Evolutionary conservation across 2,329 filamentous ascomycete genomes (phyloP).

Genomic region (Alternaria dauci): DNA sequence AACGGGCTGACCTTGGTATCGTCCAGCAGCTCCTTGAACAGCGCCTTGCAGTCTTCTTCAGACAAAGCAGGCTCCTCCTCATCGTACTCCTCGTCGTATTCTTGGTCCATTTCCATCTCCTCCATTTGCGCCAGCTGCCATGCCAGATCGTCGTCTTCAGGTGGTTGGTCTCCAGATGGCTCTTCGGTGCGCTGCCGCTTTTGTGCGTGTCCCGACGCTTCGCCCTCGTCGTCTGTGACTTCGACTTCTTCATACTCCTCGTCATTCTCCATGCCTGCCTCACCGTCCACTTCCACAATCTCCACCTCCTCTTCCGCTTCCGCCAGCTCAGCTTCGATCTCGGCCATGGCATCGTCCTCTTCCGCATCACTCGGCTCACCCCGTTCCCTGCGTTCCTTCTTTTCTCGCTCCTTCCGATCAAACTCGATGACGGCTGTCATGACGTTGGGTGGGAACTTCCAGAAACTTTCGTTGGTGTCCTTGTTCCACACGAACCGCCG

Average conservation of each 20-base stretch:
- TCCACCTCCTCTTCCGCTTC: conserved; percentile 43
- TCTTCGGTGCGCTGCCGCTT: conserved; percentile 61
- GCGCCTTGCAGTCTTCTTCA: conserved; percentile 75
- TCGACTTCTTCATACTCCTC: conserved; percentile 82
- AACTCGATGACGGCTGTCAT: conserved; percentile 77
- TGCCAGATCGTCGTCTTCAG: conserved; percentile 93
- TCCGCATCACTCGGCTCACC: conserved; percentile 48
- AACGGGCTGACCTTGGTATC: conserved; percentile 86
- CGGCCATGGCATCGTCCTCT: conserved; percentile 45
- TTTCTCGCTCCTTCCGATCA: conserved; percentile 74
- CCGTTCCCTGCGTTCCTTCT: conserved; percentile 64
- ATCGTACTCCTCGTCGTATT: conserved; percentile 79
- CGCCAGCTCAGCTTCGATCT: conserved; percentile 44
- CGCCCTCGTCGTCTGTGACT: conserved; percentile 67
- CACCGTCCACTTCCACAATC: conserved; percentile 47
- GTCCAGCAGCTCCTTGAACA: conserved; percentile 87
- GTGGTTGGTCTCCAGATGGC: conserved; percentile 55
- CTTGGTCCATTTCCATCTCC: conserved; percentile 74
- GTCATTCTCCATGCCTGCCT: conserved; percentile 62
- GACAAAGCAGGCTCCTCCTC: conserved; percentile 73
- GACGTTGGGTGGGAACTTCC: conserved; percentile 90
- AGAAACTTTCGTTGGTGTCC: conserved; percentile 86
- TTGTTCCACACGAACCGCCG: conserved; percentile 91
- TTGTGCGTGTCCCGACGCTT: conserved; percentile 54
- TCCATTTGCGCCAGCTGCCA: conserved; percentile 92